phyloP scores from a whole-genome alignment of 345 rosid species.

The Euphorbia lathyris region DNA sequence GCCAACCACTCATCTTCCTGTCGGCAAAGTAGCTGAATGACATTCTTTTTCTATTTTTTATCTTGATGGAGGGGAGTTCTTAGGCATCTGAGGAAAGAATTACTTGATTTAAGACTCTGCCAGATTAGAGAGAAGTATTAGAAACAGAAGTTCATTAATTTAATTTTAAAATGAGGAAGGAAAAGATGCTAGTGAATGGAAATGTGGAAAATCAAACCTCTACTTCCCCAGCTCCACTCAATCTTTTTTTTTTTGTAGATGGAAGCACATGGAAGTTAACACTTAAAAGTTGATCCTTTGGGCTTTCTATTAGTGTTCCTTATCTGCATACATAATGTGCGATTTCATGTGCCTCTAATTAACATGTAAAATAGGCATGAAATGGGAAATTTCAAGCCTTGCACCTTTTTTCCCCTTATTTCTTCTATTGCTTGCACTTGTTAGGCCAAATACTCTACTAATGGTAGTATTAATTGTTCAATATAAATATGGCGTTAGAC shows the following conservation, averaged over 20 bases:
- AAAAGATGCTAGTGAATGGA: background rate
- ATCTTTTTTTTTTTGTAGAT: background rate
- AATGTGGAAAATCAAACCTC: background rate
- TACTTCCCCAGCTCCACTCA: background rate
- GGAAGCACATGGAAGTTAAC: background rate
- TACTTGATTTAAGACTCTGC: background rate
- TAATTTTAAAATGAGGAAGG: conserved; percentile 1
- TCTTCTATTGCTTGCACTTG: background rate
- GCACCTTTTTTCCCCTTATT: background rate
- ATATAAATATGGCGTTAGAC: background rate
- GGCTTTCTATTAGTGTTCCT: background rate
- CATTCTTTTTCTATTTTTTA: background rate
- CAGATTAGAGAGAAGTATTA: background rate
- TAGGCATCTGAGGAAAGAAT: background rate
- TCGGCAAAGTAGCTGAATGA: background rate
- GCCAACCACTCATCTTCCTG: background rate
- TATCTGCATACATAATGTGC: background rate
- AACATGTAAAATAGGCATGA: background rate
- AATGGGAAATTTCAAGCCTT: background rate
- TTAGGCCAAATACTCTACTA: background rate
- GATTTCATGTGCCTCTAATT: background rate
- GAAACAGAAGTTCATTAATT: background rate
- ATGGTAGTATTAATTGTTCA: background rate
- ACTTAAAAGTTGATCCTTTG: too few relatives aligned
- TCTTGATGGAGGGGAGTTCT: background rate